Conservation (phyloP, 2,329 filamentous ascomycete species). For the Alternaria sp. region DNA sequence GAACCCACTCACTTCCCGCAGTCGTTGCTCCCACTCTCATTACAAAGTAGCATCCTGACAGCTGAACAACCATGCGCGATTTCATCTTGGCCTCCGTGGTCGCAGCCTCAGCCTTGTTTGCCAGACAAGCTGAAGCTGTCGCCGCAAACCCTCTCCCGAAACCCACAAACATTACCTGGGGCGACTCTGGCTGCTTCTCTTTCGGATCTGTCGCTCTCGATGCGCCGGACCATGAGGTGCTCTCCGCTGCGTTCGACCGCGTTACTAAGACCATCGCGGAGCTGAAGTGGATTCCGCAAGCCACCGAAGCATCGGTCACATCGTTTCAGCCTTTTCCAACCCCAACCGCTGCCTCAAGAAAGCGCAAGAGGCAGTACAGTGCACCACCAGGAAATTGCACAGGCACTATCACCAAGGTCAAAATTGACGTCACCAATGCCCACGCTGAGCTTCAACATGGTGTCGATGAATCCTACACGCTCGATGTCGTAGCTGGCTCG, state of each 20-base stretch:
- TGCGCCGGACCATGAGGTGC: constrained; percentile 41
- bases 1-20: neutral
- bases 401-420: constrained; percentile 50
- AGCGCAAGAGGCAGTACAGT: constrained; percentile 28
- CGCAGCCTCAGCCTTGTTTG: constrained; percentile 45
- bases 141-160: constrained; percentile 62
- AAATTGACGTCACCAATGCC: constrained; percentile 55
- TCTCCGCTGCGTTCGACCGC: constrained; percentile 58
- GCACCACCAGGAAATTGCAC: constrained; percentile 30
- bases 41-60: neutral
- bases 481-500: constrained; percentile 52
- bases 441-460: constrained; percentile 60
- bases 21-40: neutral
- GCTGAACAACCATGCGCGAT: constrained; percentile 36
- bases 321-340: constrained; percentile 61
- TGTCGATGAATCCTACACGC: constrained; percentile 63
- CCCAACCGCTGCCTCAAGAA: constrained; percentile 30
- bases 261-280: constrained; percentile 55
- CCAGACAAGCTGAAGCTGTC: constrained; percentile 52
- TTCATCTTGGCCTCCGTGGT: constrained; percentile 37
- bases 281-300: constrained; percentile 62
- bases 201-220: constrained; percentile 51
- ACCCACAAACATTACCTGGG: constrained; percentile 61
- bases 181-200: constrained; percentile 56
- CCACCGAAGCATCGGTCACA: constrained; percentile 59